Conservation (phyloP, 1,284 basidiomycete species). For the Fomes fomentarius region DNA sequence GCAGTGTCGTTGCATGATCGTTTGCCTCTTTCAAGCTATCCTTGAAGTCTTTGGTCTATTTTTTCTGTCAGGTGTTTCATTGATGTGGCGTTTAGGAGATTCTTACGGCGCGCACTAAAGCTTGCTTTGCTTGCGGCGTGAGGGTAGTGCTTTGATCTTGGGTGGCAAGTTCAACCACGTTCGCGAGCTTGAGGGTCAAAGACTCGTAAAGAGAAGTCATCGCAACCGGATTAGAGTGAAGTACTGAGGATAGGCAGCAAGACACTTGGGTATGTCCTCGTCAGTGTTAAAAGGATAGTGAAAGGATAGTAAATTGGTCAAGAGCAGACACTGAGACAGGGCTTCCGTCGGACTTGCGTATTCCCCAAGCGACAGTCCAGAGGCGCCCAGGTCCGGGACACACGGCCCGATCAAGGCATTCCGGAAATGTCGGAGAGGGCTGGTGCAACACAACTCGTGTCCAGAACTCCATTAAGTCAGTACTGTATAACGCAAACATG, state of each 20-base stretch:
- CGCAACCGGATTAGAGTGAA: neutral
- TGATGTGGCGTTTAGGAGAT: too few species aligned
- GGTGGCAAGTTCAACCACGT: slow-evolving; percentile 58
- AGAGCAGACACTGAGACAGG: too few species aligned
- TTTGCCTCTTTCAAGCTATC: slow-evolving; percentile 56
- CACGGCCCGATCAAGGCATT: too few species aligned
- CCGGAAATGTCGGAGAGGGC: too few species aligned
- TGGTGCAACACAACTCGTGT: too few species aligned
- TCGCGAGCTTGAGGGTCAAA: slow-evolving; percentile 54
- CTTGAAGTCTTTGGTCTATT: slow-evolving; percentile 69
- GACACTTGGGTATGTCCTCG: neutral
- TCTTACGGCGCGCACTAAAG: slow-evolving; percentile 64
- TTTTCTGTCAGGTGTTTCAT: neutral
- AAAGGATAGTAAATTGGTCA: too few species aligned
- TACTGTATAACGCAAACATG: too few species aligned
- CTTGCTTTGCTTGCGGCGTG: slow-evolving; percentile 60
- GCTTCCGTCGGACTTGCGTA: too few species aligned
- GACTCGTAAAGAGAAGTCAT: slow-evolving; percentile 38
- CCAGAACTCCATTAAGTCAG: too few species aligned
- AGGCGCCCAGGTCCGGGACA: too few species aligned
- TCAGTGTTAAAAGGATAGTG: too few species aligned
- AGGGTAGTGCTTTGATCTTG: slow-evolving; percentile 47
- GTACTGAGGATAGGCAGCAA: neutral
- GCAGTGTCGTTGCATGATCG: slow-evolving; percentile 54
- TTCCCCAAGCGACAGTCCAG: too few species aligned